phyloP scores from a whole-genome alignment of 202 grass and related monocot species.

The Schoenoplectus tabernaemontani region DNA sequence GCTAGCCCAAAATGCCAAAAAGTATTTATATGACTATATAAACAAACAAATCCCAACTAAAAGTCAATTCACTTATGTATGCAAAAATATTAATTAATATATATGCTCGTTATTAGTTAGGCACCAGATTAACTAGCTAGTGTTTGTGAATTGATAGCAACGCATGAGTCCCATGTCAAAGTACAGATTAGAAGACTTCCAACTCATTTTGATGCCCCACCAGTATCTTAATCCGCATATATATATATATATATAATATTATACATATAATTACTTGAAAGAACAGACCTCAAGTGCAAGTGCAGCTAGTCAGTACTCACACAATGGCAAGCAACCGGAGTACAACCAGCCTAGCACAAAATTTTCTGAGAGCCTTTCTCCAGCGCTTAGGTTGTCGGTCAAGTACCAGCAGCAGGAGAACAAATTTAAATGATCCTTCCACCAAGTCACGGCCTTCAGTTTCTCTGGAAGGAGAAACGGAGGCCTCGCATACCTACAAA shows the following conservation, averaged over 20 bases:
- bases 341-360: background rate
- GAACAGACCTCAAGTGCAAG: background rate
- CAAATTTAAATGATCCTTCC: background rate
- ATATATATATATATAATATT: background rate
- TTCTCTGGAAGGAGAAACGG: constrained; percentile 12
- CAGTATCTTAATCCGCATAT: background rate
- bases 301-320: background rate
- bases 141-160: background rate
- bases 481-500: constrained; percentile 2
- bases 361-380: background rate
- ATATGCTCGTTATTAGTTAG: background rate
- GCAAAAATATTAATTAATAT: too few species aligned
- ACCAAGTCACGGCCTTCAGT: constrained; percentile 6
- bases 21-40: too few species aligned
- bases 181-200: background rate
- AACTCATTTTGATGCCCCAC: background rate
- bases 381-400: background rate
- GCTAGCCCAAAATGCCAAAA: too few species aligned
- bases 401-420: background rate
- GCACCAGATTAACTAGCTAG: background rate
- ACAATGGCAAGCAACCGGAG: background rate
- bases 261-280: too few species aligned
- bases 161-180: background rate
- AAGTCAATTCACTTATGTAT: too few species aligned
- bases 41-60: background rate